Evolutionary conservation across 75 land plant species (phyloP).

Genomic region (Isoetes taiwanensis): DNA sequence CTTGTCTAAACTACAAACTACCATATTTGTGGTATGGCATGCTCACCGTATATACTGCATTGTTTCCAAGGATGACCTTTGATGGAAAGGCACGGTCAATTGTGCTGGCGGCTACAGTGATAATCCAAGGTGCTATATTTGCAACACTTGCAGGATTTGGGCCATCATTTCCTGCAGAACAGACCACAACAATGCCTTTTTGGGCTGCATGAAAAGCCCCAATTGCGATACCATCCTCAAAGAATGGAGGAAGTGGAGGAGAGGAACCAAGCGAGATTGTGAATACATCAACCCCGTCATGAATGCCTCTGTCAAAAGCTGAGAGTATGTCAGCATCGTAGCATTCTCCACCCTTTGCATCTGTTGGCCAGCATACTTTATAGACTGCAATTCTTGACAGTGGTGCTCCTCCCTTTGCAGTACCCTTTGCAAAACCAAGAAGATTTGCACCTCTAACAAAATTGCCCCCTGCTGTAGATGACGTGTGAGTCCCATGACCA

Average conservation of each 20-base stretch:
- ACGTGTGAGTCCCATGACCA: constrained; percentile 3
- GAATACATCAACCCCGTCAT: background rate
- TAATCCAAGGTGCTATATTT: constrained; percentile 4
- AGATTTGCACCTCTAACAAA: constrained; percentile 19
- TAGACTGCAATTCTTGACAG: constrained; percentile 50
- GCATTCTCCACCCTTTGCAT: constrained; percentile 16
- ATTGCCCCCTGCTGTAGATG: background rate
- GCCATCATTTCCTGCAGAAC: background rate
- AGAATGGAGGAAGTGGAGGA: background rate
- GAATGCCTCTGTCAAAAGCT: background rate
- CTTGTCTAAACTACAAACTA: no score
- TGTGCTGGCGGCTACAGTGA: constrained; percentile 1
- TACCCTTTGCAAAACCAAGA: constrained; percentile 41
- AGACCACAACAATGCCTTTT: background rate
- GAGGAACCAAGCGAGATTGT: background rate
- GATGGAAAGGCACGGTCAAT: background rate
- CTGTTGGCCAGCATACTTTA: constrained; percentile 54
- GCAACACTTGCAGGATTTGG: background rate
- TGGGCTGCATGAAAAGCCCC: constrained; percentile 1
- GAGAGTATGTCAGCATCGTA: constrained; percentile 23
- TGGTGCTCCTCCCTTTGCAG: constrained; percentile 58
- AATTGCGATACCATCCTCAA: background rate
- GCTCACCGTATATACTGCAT: background rate
- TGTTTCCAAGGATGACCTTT: background rate
- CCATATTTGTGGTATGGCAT: background rate